These are phyloP conservation scores for Ochetophila trinervis DNA, from an alignment of 306 rosid genomes.

Conservation along the genomic window DNA sequence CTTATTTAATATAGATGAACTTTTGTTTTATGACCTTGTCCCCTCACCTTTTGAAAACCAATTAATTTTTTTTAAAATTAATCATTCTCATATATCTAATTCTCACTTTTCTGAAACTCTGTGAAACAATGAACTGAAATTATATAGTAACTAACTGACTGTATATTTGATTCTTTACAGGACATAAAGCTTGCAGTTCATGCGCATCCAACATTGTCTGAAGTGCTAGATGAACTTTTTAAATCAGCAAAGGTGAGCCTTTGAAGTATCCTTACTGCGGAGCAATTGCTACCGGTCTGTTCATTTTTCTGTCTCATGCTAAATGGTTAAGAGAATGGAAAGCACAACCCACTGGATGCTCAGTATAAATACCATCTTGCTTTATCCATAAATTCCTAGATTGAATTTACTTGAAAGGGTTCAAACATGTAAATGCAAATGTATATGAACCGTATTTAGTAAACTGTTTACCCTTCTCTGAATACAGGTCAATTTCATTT, in stretches of 20 bases:
- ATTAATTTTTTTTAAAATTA: too few species aligned
- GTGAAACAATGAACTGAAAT: neutral
- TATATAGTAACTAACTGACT: slow-evolving; percentile 1
- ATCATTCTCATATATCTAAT: neutral
- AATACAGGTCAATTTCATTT: too few species aligned
- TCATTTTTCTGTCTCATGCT: neutral
- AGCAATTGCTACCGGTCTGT: neutral
- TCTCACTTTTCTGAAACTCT: neutral
- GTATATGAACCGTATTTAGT: too few species aligned
- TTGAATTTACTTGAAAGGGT: too few species aligned
- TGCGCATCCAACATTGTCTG: slow-evolving; percentile 96
- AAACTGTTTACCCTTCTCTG: too few species aligned
- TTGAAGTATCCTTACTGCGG: slow-evolving; percentile 14
- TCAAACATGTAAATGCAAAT: too few species aligned
- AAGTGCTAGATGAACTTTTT: slow-evolving; percentile 91
- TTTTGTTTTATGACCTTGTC: neutral
- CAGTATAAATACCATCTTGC: neutral
- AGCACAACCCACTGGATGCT: neutral
- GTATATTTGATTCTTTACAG: slow-evolving; percentile 41
- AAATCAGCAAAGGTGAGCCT: slow-evolving; percentile 88
- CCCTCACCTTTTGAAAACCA: neutral
- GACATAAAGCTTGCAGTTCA: slow-evolving; percentile 84
- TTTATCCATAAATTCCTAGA: too few species aligned
- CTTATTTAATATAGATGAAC: slow-evolving; percentile 2
- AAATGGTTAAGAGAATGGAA: slow-evolving; percentile 7